A percentile compares a stretch with the other conserved stretches of the same genome.
Conservation (phyloP, 139 green algal genomes). For the Chlorella sp. region DNA sequence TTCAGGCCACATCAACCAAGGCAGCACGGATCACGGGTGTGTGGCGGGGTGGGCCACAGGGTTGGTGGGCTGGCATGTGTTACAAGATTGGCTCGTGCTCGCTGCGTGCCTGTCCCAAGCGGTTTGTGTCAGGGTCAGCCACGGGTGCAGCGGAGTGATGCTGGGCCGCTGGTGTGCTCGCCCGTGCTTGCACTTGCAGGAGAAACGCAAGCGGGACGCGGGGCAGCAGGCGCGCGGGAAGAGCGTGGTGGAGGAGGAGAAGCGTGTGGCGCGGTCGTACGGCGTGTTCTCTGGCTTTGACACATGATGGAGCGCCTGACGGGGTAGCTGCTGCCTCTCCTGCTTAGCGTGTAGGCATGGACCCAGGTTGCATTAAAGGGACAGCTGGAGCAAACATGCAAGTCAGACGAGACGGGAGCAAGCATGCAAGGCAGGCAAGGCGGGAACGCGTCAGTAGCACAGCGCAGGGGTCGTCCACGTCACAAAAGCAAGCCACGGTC, state of each 20-base stretch:
- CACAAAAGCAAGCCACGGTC: too few relatives aligned
- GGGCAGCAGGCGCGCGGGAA: conserved; percentile 25
- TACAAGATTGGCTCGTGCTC: neutral
- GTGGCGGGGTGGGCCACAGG: neutral
- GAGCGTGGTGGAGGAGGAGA: conserved; percentile 58
- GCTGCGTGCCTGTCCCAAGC: neutral
- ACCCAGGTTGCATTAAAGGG: too few relatives aligned
- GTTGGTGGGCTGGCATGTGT: neutral
- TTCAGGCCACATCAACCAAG: neutral
- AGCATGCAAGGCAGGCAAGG: too few relatives aligned
- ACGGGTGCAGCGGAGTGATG: neutral
- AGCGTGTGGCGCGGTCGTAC: conserved; percentile 32
- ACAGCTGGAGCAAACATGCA: too few relatives aligned
- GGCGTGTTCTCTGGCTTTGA: conserved; percentile 51
- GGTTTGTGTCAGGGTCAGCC: neutral
- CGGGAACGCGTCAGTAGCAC: too few relatives aligned
- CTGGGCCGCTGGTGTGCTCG: neutral
- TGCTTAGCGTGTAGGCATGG: too few relatives aligned
- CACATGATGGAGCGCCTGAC: too few relatives aligned
- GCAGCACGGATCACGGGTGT: neutral
- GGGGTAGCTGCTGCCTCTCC: too few relatives aligned
- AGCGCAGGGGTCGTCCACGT: too few relatives aligned
- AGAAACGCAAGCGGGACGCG: conserved; percentile 47
- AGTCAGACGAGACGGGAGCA: too few relatives aligned
- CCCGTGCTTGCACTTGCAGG: conserved; percentile 13